phyloP scores from a whole-genome alignment of 192 early-diverging fungal genomes.

The Mortierella antarctica region DNA sequence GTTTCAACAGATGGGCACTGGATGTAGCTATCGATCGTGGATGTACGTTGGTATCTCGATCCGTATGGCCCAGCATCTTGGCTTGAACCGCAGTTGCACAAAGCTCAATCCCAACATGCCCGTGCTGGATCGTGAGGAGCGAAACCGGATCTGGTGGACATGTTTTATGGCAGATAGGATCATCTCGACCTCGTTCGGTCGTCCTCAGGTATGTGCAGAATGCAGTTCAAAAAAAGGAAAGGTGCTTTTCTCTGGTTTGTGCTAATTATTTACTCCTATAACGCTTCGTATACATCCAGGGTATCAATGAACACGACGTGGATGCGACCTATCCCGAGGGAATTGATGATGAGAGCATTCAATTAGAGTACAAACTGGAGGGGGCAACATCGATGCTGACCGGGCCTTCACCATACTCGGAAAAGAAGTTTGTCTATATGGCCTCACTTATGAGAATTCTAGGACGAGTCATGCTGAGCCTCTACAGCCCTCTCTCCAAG shows the following conservation, averaged over 20 bases:
- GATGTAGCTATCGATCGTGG: constrained; percentile 74
- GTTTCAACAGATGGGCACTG: constrained; percentile 76
- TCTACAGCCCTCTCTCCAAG: constrained; percentile 60
- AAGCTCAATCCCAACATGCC: constrained; percentile 54
- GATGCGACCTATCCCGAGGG: constrained; percentile 65
- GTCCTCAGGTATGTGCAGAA: constrained; percentile 60
- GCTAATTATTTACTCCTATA: background rate
- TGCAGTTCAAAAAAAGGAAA: background rate
- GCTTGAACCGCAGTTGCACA: constrained; percentile 61
- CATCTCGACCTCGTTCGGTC: constrained; percentile 73
- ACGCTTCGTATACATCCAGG: constrained; percentile 19
- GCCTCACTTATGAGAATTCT: constrained; percentile 62
- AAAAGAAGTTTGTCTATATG: constrained; percentile 44
- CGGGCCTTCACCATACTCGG: constrained; percentile 29
- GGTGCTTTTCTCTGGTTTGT: background rate
- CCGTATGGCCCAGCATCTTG: constrained; percentile 70
- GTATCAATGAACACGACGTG: constrained; percentile 65
- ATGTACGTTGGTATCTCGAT: constrained; percentile 67
- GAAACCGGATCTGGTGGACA: constrained; percentile 81
- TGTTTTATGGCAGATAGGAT: constrained; percentile 79
- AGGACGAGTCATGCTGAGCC: constrained; percentile 60
- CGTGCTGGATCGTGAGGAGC: constrained; percentile 60
- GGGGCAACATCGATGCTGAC: constrained; percentile 22
- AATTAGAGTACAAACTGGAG: constrained; percentile 26
- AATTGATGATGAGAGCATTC: constrained; percentile 43